These are phyloP conservation scores for Fusarium sp. DNA, from an alignment of 2,329 filamentous ascomycete genomes.

Conservation along the genomic window DNA sequence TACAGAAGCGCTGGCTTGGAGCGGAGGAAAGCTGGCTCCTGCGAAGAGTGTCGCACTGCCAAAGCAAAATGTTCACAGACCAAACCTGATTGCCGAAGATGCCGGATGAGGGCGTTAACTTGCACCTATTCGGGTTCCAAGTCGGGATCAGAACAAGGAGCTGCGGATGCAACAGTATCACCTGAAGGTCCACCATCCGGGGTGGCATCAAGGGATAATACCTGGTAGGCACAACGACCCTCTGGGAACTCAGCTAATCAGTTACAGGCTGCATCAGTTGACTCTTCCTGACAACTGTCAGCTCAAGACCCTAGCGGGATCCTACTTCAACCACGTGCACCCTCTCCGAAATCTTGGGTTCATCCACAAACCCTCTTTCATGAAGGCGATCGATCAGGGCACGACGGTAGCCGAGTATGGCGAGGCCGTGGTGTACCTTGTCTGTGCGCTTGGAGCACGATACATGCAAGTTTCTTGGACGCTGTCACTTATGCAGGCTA, in stretches of 20 bases:
- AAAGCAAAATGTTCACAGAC: constrained; percentile 4
- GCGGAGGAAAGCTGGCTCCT: background rate
- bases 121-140: background rate
- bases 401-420: background rate
- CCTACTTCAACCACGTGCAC: background rate
- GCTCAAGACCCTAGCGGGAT: background rate
- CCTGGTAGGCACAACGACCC: background rate
- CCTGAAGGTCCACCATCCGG: background rate
- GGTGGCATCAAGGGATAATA: background rate
- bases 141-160: background rate
- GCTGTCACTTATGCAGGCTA: background rate
- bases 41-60: background rate
- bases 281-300: background rate
- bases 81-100: constrained; percentile 1
- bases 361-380: constrained; percentile 1
- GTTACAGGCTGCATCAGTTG: background rate
- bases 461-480: background rate
- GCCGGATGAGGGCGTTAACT: background rate
- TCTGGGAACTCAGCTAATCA: background rate
- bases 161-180: background rate
- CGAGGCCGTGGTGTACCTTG: background rate
- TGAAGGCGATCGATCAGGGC: background rate
- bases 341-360: constrained; percentile 5
- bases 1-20: background rate
- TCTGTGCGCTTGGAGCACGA: background rate